Evolutionary conservation across 805 yeast genomes (phyloP).

Genomic region (Lipomyces sp.): DNA sequence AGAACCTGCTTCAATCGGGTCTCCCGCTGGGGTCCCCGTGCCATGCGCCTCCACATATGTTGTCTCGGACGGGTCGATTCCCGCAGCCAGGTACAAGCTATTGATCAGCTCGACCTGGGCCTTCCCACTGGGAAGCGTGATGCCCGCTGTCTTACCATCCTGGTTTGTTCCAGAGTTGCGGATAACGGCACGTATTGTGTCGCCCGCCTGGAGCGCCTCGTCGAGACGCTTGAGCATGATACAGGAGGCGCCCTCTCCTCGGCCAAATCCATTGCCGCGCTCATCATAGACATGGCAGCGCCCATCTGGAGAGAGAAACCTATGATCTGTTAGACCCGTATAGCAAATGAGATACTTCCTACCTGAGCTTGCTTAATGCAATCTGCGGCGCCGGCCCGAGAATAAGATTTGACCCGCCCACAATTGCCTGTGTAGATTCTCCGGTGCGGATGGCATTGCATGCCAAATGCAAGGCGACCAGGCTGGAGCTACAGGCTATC

Average conservation of each 20-base stretch:
- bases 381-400: slow-evolving; percentile 1
- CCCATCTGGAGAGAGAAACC: not conserved
- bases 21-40: not conserved
- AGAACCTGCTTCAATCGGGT: not conserved
- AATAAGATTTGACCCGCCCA: not conserved
- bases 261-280: not conserved
- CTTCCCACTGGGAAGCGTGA: not conserved
- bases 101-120: not conserved
- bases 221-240: not conserved
- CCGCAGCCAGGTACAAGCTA: not conserved
- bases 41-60: not conserved
- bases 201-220: not conserved
- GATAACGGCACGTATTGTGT: not conserved
- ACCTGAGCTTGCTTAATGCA: not conserved
- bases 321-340: not conserved
- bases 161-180: not conserved
- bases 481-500: not conserved
- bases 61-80: not conserved
- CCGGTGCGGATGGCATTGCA: slow-evolving; percentile 1
- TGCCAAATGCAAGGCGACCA: not conserved
- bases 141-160: not conserved
- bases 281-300: not conserved
- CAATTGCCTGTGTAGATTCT: not conserved
- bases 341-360: not conserved
- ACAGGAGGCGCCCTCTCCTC: not conserved